Base-by-base conservation (phyloP, 2,329 filamentous ascomycete species). In the Trichoderma gracile region DNA sequence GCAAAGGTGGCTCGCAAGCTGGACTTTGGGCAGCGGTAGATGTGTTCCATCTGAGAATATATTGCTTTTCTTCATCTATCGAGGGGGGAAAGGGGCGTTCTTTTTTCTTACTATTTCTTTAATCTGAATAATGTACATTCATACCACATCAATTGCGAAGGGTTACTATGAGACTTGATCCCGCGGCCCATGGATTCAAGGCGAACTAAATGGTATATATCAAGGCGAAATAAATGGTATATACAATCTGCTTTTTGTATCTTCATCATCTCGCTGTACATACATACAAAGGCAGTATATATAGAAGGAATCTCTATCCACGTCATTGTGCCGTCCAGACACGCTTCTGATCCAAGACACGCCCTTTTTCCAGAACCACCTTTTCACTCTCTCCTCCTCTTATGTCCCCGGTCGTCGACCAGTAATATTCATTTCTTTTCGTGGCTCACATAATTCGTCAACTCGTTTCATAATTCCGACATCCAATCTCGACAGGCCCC, bases 1-100 rank as follows among this genome's bases (percentile, higher is more conserved):
- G 87, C 87, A 68, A 93, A 92, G 76, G 89, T 96, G 17, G 92
- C 93, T 45, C 84, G 92, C 66, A 93, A 91, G 78, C 79, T 97
- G 67, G 89, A 95, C 75, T 95, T 95, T 79, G 87, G 86, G 6
- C 79, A 77, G 60, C 77, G 72, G 40, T 79, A 78, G 68, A 57
- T n/a, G n/a, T n/a, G n/a, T 49, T 25, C 23, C 27, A 2, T 27
- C 27, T 17, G 21, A 9, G 19, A 21, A 17, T 49, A 21, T 49
- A n/a, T 19, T 38, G 27, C 9, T 40, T 54, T 49, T 3, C 8
- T 49, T 49, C 1, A 5, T 47, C 25, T 5, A 27, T 27, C 25
- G 7, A 27, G 25, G 10, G n/a, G 14, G 30, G 43, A 23, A 19
- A 27, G 12, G 21, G n/a, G 38, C 38, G 49, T 52, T n/a, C n/a